phyloP scores from a whole-genome alignment of 2,329 filamentous ascomycete genomes.

The Calonectria pteridis region DNA sequence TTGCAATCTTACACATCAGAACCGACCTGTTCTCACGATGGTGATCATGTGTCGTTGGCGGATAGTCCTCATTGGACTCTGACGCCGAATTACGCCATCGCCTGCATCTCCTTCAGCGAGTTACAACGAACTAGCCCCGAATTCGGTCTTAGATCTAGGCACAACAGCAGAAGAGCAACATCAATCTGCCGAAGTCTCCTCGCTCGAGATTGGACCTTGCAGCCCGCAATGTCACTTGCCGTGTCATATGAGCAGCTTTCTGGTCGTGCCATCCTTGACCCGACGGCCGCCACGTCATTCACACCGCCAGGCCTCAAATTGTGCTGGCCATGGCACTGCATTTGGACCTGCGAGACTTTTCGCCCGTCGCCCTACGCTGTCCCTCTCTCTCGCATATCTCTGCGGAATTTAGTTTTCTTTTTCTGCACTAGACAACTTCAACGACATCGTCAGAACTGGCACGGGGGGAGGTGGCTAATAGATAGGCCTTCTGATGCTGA shows the following conservation, averaged over 20 bases:
- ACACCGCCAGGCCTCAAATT: constrained; percentile 7
- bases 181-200: neutral
- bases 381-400: constrained; percentile 2
- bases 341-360: neutral
- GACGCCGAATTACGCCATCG: neutral
- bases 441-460: neutral
- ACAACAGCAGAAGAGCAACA: neutral
- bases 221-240: neutral
- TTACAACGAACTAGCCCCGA: constrained; percentile 3
- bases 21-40: neutral
- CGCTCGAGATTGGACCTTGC: neutral
- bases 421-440: neutral
- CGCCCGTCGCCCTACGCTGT: neutral
- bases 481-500: constrained; percentile 2
- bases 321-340: neutral
- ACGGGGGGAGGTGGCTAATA: neutral
- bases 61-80: neutral
- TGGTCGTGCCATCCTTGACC: constrained; percentile 3
- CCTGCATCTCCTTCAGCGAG: neutral
- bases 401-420: neutral
- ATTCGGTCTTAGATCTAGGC: neutral
- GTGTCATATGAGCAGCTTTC: constrained; percentile 5
- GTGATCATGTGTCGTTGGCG: neutral
- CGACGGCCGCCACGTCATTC: constrained; percentile 4
- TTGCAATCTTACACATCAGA: neutral